Evolutionary conservation across 352 stramenopile species (phyloP).

Genomic region (Pythium graminicola): DNA sequence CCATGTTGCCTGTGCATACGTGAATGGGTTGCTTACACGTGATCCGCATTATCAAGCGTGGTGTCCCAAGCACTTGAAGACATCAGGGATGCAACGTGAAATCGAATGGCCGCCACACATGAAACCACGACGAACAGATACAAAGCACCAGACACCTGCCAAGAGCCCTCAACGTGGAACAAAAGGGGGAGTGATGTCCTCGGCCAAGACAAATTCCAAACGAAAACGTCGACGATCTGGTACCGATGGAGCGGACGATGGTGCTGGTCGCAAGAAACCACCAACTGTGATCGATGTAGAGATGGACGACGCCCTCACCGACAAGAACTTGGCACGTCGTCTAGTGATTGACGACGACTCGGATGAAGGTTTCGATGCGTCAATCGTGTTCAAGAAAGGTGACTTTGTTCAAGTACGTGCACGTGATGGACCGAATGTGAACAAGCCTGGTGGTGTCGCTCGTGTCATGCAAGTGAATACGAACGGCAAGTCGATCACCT

Average conservation of each 20-base stretch:
- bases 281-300: constrained; percentile 1
- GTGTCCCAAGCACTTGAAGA: constrained; percentile 73
- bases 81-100: constrained; percentile 50
- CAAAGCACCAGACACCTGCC: constrained; percentile 12
- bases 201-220: constrained; percentile 45
- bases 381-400: constrained; percentile 39
- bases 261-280: constrained; percentile 14
- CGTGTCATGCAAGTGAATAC: constrained; percentile 43
- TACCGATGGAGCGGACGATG: neutral
- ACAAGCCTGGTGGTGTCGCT: constrained; percentile 67
- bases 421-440: constrained; percentile 50
- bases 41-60: constrained; percentile 68
- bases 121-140: constrained; percentile 16
- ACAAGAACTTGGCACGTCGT: constrained; percentile 19
- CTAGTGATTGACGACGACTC: constrained; percentile 44
- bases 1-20: constrained; percentile 68
- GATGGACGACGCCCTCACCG: neutral
- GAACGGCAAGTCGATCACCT: constrained; percentile 27
- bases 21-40: constrained; percentile 55
- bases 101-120: constrained; percentile 65
- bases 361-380: constrained; percentile 25
- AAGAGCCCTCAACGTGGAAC: constrained; percentile 24
- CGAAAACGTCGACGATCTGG: constrained; percentile 31
- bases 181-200: constrained; percentile 25
- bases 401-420: constrained; percentile 48